These are phyloP conservation scores for Pleurotus salmoneostramineus DNA, from an alignment of 768 basidiomycete genomes.

Conservation along the genomic window DNA sequence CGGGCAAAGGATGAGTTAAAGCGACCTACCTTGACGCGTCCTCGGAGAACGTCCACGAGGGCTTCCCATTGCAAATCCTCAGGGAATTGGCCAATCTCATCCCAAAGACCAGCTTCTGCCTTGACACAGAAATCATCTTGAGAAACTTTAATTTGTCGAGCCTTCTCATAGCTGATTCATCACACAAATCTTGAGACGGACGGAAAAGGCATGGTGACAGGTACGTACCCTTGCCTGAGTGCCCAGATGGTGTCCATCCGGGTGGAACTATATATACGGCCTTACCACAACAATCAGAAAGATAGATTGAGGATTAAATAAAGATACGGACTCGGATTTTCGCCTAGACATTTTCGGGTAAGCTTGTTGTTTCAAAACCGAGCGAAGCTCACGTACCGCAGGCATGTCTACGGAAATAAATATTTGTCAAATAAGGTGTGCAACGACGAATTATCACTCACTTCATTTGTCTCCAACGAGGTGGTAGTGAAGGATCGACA, in stretches of 20 bases:
- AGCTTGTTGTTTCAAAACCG: not conserved
- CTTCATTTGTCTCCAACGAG: slow-evolving; percentile 80
- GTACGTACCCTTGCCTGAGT: slow-evolving; percentile 57
- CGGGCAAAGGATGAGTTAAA: not conserved
- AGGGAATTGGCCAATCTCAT: slow-evolving; percentile 54
- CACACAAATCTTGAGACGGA: too few relatives aligned
- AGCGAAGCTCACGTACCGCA: slow-evolving; percentile 39
- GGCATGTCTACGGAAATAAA: slow-evolving; percentile 39
- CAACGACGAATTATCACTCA: slow-evolving; percentile 27
- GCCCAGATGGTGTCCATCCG: slow-evolving; percentile 73
- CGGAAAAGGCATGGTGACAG: too few relatives aligned
- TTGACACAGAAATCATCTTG: slow-evolving; percentile 68
- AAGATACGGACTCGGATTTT: slow-evolving; percentile 44
- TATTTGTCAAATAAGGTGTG: not conserved
- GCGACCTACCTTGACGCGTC: slow-evolving; percentile 68
- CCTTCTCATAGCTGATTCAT: slow-evolving; percentile 58
- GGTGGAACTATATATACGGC: slow-evolving; percentile 35
- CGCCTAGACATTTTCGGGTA: too few relatives aligned
- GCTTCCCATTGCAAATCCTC: slow-evolving; percentile 72
- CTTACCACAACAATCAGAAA: not conserved
- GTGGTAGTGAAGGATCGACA: slow-evolving; percentile 38
- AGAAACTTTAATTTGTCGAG: slow-evolving; percentile 56
- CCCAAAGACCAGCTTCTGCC: slow-evolving; percentile 44
- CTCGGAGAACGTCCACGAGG: slow-evolving; percentile 79
- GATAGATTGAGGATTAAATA: not conserved